These are phyloP conservation scores for Coprinopsis marcescibilis DNA, from an alignment of 768 basidiomycete genomes.

Conservation along the genomic window DNA sequence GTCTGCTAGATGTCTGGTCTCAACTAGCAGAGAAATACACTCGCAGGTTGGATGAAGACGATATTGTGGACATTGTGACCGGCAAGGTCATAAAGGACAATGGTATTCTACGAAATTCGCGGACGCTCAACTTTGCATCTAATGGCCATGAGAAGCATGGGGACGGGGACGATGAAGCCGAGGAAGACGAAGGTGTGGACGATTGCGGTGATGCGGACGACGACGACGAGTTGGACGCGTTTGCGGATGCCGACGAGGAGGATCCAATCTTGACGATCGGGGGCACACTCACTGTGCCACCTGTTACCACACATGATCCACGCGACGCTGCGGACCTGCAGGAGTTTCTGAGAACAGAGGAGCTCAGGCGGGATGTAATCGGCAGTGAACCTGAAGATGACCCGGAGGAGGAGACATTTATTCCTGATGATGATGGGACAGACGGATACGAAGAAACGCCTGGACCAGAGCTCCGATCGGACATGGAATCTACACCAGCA, in stretches of 20 bases:
- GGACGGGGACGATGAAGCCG: constrained; percentile 50
- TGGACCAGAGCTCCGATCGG: constrained; percentile 1
- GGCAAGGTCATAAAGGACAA: constrained; percentile 62
- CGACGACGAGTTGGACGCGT: constrained; percentile 53
- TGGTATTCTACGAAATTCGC: constrained; percentile 50
- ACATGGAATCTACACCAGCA: constrained; percentile 3
- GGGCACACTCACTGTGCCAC: constrained; percentile 14
- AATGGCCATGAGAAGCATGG: constrained; percentile 35
- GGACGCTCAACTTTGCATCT: constrained; percentile 47
- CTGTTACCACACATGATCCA: constrained; percentile 13
- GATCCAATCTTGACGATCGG: constrained; percentile 22
- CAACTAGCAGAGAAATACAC: constrained; percentile 65
- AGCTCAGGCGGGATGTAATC: constrained; percentile 39
- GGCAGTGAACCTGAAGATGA: constrained; percentile 41
- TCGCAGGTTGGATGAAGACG: constrained; percentile 67
- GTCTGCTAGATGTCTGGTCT: constrained; percentile 60
- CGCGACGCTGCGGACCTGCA: constrained; percentile 57
- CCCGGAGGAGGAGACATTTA: constrained; percentile 8
- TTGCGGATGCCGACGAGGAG: constrained; percentile 30
- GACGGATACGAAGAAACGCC: constrained; percentile 1
- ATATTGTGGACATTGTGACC: constrained; percentile 66
- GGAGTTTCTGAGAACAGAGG: constrained; percentile 65
- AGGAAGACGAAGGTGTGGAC: constrained; percentile 46
- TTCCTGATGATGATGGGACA: constrained; percentile 14
- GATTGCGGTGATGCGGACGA: constrained; percentile 25